A percentile compares a stretch with the other conserved stretches of the same genome.
Evolutionary conservation across 2,329 filamentous ascomycete genomes (phyloP).

Genomic region (Dendryphion nanum): DNA sequence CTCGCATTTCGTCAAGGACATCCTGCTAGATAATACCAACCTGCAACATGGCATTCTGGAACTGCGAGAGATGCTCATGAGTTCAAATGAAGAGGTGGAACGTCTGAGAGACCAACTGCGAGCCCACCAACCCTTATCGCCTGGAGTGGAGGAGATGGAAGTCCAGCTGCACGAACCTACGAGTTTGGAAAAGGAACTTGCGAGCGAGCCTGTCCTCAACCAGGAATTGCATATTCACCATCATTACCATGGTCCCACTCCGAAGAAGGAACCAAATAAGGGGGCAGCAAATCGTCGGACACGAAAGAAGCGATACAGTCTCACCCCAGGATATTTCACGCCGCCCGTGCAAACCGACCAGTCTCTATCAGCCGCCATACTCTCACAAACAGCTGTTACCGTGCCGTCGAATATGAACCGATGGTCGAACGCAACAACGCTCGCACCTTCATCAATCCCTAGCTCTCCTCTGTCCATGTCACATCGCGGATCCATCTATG

Average conservation of each 20-base stretch:
- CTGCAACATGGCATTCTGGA: slow-evolving; percentile 90
- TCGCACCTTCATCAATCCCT: slow-evolving; percentile 69
- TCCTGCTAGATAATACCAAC: slow-evolving; percentile 92
- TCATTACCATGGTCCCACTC: slow-evolving; percentile 73
- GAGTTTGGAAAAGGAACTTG: slow-evolving; percentile 72
- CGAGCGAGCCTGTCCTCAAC: slow-evolving; percentile 33
- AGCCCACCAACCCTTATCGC: slow-evolving; percentile 65
- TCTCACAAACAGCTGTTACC: slow-evolving; percentile 62
- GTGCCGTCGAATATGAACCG: slow-evolving; percentile 53
- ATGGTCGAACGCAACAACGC: slow-evolving; percentile 66
- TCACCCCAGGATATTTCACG: slow-evolving; percentile 54
- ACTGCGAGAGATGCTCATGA: slow-evolving; percentile 83
- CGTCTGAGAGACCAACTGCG: slow-evolving; percentile 77
- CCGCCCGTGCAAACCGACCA: slow-evolving; percentile 44
- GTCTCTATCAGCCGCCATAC: slow-evolving; percentile 55
- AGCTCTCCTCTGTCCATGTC: slow-evolving; percentile 78
- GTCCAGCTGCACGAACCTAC: slow-evolving; percentile 5
- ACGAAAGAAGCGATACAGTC: slow-evolving; percentile 67
- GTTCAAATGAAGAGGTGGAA: slow-evolving; percentile 92
- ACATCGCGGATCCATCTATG: slow-evolving; percentile 72
- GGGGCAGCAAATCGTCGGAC: slow-evolving; percentile 53
- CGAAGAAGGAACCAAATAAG: slow-evolving; percentile 46
- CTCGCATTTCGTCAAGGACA: slow-evolving; percentile 94
- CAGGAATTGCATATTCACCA: slow-evolving; percentile 86
- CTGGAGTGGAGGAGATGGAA: slow-evolving; percentile 33